Evolutionary conservation across 495 filamentous ascomycete species (phyloP).

Genomic region (Trichoderma orchidacearum): DNA sequence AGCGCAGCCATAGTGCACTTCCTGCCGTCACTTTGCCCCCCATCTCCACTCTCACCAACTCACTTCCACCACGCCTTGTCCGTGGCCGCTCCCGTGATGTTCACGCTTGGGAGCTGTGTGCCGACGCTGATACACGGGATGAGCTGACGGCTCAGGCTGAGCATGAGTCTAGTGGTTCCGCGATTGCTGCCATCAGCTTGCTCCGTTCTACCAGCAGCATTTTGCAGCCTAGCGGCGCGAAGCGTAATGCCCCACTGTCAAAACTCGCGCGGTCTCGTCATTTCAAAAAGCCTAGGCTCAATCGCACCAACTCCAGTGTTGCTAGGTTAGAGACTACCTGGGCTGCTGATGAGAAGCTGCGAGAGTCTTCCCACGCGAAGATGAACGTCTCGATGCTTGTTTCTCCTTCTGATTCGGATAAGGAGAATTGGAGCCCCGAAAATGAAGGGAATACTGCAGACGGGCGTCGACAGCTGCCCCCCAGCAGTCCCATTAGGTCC

Average conservation of each 20-base stretch:
- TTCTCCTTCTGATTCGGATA: slow-evolving; percentile 58
- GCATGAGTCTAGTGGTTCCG: slow-evolving; percentile 57
- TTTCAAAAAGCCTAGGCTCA: slow-evolving; percentile 47
- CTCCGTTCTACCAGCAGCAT: slow-evolving; percentile 47
- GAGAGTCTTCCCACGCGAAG: slow-evolving; percentile 28
- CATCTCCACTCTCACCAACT: slow-evolving; percentile 43
- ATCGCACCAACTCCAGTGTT: slow-evolving; percentile 49
- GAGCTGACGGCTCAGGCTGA: slow-evolving; percentile 59
- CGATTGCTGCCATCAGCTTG: slow-evolving; percentile 55
- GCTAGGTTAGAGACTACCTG: slow-evolving; percentile 46
- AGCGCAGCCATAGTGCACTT: slow-evolving; percentile 40
- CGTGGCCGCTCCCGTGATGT: slow-evolving; percentile 70
- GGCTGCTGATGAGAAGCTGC: slow-evolving; percentile 12
- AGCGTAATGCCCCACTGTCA: slow-evolving; percentile 39
- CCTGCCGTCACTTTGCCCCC: slow-evolving; percentile 33
- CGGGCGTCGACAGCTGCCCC: not conserved
- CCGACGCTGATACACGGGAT: slow-evolving; percentile 54
- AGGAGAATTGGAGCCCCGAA: slow-evolving; percentile 73
- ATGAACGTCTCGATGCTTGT: slow-evolving; percentile 17
- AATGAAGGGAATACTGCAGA: slow-evolving; percentile 20
- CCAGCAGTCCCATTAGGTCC: not conserved
- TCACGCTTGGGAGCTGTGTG: slow-evolving; percentile 72
- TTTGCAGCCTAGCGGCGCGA: slow-evolving; percentile 33
- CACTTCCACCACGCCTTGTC: slow-evolving; percentile 32
- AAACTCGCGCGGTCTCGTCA: slow-evolving; percentile 17